Evolutionary conservation across 306 rosid species (phyloP).

Genomic region (Chamaecrista fasciculata): DNA sequence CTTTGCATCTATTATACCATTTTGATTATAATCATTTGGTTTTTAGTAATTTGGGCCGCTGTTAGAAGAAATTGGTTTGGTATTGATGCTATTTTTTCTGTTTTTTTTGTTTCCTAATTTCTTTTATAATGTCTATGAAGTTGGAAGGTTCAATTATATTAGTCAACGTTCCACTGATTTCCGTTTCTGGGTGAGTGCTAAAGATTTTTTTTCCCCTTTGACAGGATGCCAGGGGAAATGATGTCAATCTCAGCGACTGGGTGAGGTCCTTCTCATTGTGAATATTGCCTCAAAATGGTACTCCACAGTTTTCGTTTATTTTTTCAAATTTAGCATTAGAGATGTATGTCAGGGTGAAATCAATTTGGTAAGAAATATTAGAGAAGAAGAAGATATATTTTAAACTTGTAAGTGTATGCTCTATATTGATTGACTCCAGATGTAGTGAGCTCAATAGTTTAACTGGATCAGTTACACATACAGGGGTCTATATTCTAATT

Average conservation of each 20-base stretch:
- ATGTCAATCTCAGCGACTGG: conserved; percentile 64
- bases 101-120: no score
- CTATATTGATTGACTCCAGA: background rate
- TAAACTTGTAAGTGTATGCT: background rate
- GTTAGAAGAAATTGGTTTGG: no score
- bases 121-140: no score
- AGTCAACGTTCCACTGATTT: no score
- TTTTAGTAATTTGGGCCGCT: no score
- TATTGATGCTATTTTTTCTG: background rate
- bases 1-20: background rate
- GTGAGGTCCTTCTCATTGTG: conserved; percentile 68
- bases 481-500: no score
- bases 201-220: background rate
- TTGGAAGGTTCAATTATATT: no score
- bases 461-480: no score
- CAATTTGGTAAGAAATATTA: background rate
- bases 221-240: conserved; percentile 71
- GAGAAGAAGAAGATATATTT: background rate
- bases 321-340: background rate
- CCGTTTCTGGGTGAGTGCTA: no score
- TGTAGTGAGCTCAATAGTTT: background rate
- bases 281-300: conserved; percentile 85
- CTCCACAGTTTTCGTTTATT: background rate
- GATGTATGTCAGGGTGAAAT: no score
- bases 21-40: no score